Percentiles rank a stretch among this genome's conserved stretches.
Conservation (phyloP, 768 basidiomycete species). For the Tulasnella sp. region DNA sequence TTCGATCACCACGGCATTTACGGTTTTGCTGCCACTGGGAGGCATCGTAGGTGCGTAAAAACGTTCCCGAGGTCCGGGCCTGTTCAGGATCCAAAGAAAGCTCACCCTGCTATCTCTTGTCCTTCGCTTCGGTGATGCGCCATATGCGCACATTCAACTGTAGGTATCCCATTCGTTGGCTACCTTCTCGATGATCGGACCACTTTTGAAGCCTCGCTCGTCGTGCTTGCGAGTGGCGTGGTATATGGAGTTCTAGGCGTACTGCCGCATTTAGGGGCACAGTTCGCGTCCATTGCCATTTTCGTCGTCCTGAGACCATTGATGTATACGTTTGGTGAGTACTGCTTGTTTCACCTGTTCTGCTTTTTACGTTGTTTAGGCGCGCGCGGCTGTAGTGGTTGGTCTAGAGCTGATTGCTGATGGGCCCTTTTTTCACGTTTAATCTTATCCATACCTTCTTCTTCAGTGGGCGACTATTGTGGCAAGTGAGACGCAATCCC, state of each 20-base stretch:
- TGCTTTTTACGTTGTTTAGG: too few relatives aligned
- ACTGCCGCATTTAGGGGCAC: constrained; percentile 20
- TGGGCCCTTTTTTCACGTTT: neutral
- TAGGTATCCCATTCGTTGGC: constrained; percentile 17
- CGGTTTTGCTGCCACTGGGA: constrained; percentile 30
- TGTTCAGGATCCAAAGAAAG: too few relatives aligned
- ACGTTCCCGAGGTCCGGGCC: too few relatives aligned
- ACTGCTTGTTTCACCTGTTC: neutral
- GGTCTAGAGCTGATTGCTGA: constrained; percentile 9
- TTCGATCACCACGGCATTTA: constrained; percentile 27
- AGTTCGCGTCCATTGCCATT: constrained; percentile 26
- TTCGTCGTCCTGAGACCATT: constrained; percentile 28
- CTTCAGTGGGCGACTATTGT: constrained; percentile 21
- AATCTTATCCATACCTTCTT: neutral
- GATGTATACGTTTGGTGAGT: constrained; percentile 28
- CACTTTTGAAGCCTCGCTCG: constrained; percentile 17
- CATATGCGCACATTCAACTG: too few relatives aligned
- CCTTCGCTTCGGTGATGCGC: too few relatives aligned
- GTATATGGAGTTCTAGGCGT: constrained; percentile 27
- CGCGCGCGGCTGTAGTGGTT: neutral
- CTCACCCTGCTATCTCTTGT: too few relatives aligned
- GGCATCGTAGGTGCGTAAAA: constrained; percentile 27
- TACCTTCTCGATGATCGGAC: constrained; percentile 17
- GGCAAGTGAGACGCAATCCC: constrained; percentile 20
- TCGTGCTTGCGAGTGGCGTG: constrained; percentile 25